A percentile compares a stretch with the other conserved stretches of the same genome.
phyloP scores from a whole-genome alignment of 441 rosid species.

The Sinapis alba region DNA sequence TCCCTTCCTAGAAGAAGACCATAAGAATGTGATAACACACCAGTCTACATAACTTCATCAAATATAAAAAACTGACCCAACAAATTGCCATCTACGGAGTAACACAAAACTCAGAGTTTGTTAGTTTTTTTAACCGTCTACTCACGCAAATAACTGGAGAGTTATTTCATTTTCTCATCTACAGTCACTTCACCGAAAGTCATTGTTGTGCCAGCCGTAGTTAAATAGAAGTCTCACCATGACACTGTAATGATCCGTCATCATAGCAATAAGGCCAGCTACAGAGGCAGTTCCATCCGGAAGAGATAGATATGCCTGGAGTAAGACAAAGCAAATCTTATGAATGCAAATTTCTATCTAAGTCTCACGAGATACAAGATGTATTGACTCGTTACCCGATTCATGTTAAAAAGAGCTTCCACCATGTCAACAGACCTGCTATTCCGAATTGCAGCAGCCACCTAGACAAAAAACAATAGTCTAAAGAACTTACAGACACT shows the following conservation, averaged over 20 bases:
- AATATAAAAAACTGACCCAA: conserved; percentile 9
- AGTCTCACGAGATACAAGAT: neutral
- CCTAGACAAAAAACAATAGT: conserved; percentile 45
- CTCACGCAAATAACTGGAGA: neutral
- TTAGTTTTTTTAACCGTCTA: neutral
- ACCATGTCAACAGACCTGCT: conserved; percentile 82
- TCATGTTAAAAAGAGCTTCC: conserved; percentile 80
- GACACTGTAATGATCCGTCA: conserved; percentile 88
- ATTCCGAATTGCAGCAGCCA: conserved; percentile 60
- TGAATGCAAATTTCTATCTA: neutral
- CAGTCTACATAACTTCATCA: conserved; percentile 1
- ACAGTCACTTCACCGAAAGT: conserved; percentile 2
- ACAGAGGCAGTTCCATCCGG: conserved; percentile 93
- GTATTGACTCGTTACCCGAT: conserved; percentile 54
- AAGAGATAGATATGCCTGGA: conserved; percentile 91
- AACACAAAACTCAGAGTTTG: neutral
- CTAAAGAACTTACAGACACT: neutral
- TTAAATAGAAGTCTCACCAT: conserved; percentile 52
- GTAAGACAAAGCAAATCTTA: conserved; percentile 25
- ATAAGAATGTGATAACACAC: conserved; percentile 14
- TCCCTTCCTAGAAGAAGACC: conserved; percentile 59
- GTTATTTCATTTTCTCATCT: neutral
- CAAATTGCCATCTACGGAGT: neutral
- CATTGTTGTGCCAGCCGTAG: neutral
- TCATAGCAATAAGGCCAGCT: conserved; percentile 93